Conservation (phyloP, 2,329 filamentous ascomycete species). For the Byssochlamys sp. region DNA sequence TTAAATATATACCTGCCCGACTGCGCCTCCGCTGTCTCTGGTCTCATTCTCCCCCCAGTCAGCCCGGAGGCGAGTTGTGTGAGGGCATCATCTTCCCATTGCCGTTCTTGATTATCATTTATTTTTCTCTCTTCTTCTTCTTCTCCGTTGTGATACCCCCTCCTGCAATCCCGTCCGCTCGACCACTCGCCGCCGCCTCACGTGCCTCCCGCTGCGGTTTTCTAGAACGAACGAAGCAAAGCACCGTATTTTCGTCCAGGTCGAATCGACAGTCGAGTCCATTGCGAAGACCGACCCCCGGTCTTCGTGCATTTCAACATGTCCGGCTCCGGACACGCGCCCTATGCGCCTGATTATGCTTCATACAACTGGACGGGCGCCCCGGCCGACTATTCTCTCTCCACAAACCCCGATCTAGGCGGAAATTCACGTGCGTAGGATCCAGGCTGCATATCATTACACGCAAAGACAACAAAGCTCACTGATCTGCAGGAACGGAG, state of each 20-base stretch:
- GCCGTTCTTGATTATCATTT: background rate
- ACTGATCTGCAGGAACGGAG: slow-evolving; percentile 51
- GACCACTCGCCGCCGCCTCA: background rate
- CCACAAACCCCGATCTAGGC: slow-evolving; percentile 52
- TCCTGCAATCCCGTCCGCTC: background rate
- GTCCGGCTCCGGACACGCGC: slow-evolving; percentile 17
- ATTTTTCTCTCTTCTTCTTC: background rate
- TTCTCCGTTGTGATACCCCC: background rate
- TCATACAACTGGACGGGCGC: slow-evolving; percentile 42
- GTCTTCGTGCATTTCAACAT: slow-evolving; percentile 13
- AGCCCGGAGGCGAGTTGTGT: background rate
- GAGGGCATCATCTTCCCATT: background rate
- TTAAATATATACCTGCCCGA: background rate
- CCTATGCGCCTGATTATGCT: slow-evolving; percentile 35
- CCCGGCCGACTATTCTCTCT: slow-evolving; percentile 31
- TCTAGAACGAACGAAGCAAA: background rate
- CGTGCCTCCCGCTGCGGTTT: background rate
- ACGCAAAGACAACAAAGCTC: background rate
- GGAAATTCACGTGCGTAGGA: slow-evolving; percentile 65
- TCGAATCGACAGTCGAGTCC: background rate
- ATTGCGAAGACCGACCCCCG: background rate
- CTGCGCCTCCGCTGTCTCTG: background rate
- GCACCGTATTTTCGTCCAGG: background rate
- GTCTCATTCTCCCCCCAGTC: background rate
- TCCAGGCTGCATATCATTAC: background rate